A percentile compares a stretch with the other conserved stretches of the same genome.
Evolutionary conservation across 1,139 yeast species (phyloP).

Genomic region (Hemisphaericaspora xylofermentans): DNA sequence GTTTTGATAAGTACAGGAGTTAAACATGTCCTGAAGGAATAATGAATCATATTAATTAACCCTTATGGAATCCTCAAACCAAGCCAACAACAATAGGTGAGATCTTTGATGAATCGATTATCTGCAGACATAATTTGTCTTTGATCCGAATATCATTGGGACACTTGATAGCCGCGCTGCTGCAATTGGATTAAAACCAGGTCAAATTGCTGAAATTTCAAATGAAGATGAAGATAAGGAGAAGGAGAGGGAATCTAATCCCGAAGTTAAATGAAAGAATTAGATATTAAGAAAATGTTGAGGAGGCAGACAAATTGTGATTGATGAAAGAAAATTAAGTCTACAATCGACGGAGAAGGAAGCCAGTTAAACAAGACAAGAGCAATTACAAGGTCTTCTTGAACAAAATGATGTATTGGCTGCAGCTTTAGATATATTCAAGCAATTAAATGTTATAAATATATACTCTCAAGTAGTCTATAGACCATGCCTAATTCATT

Average conservation of each 20-base stretch:
- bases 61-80: constrained; percentile 92
- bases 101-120: constrained; percentile 79
- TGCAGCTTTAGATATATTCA: constrained; percentile 59
- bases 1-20: too few species aligned
- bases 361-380: constrained; percentile 56
- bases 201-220: constrained; percentile 43
- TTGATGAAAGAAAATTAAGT: constrained; percentile 83
- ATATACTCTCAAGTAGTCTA: too few species aligned
- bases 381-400: constrained; percentile 50
- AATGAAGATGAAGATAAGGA: constrained; percentile 30
- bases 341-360: constrained; percentile 79
- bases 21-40: too few species aligned
- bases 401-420: constrained; percentile 54
- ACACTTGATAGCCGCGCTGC: constrained; percentile 72
- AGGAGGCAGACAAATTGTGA: constrained; percentile 81
- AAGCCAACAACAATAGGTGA: constrained; percentile 91
- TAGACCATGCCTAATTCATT: too few species aligned
- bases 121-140: constrained; percentile 88
- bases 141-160: constrained; percentile 89
- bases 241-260: constrained; percentile 46
- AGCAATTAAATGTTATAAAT: constrained; percentile 16
- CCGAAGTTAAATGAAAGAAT: constrained; percentile 74
- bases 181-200: constrained; percentile 61
- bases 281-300: constrained; percentile 80
- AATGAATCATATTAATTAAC: too few species aligned